Base-by-base conservation (phyloP, 495 filamentous ascomycete genomes). In the Trichoderma asperelloides region DNA sequence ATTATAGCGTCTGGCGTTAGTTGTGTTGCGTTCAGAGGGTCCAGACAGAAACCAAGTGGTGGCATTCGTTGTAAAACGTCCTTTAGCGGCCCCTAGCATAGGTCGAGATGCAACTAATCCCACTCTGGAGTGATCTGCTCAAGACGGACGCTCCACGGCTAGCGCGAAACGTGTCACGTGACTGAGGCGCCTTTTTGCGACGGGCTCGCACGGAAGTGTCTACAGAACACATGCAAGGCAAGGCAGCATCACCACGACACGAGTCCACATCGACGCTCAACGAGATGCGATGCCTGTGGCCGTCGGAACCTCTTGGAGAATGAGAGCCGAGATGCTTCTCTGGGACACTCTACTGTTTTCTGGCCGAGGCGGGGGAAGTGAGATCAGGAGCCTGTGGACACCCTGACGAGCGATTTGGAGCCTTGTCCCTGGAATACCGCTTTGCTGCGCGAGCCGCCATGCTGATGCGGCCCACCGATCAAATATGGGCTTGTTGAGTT, bases 341-440 rank as follows among this genome's bases (percentile, higher is more conserved):
- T 30, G 27, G 27, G 27, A 13, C 23, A 0, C 23, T 60, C 2
- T 9, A 13, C n/a, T 21, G 16, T 6, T 30, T 23, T 21, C 25
- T 60, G 55, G 15, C 23, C 15, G 27, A 8, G 27, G 55, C 8
- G 55, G 55, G 21, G 27, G 55, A 12, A 30, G 25, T 60, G 55
- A 13, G 55, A 18, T 28, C 27, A 8, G 12, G 23, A 30, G 16
- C 9, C 23, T 60, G 6, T 21, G 8, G 23, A 60, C 55, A 12
- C 55, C 55, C 25, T 60, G 55, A 60, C 55, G 55, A 60, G 55
- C 55, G 55, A 60, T 60, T 60, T 60, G 55, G 55, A 60, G 55
- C 55, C 55, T 60, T 18, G 16, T 60, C 21, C 23, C 27, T 25
- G 55, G 27, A 60, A 60, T 60, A 60, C n/a, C 55, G 23, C 15